Evolutionary conservation across 352 stramenopile species (phyloP), one percentile per base, ranked within the genome.

Genomic region (Phytophthora agathidicida): DNA sequence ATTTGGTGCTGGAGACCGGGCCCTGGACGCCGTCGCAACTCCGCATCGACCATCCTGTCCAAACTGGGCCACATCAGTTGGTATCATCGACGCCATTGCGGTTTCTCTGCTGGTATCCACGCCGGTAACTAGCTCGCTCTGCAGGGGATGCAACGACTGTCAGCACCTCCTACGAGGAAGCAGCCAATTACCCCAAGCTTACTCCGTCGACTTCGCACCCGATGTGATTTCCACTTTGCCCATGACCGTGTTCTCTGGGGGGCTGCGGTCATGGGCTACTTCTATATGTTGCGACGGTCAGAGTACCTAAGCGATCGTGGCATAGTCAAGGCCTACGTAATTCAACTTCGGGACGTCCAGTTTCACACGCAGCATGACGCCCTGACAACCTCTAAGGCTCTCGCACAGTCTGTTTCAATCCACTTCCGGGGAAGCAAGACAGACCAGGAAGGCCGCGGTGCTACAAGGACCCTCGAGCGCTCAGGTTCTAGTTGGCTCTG

Each of bases 1-100:
- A 20, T 50, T 1, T 50, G n/a, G 0, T 19, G 20, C 14, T 42
- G 42, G 23, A 8, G 39, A 19, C 14, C n/a, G n/a, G n/a, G n/a
- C n/a, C n/a, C n/a, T n/a, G n/a, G n/a, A n/a, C n/a, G n/a, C n/a
- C n/a, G n/a, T n/a, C n/a, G n/a, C n/a, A n/a, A n/a, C n/a, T n/a
- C n/a, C n/a, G n/a, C n/a, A n/a, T n/a, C n/a, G n/a, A 56, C 54
- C 44, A 19, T 63, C n/a, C n/a, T 55, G 48, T 55, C 57, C 24
- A 53, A 50, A 27, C 24, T 66, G 31, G 28, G 57, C 57, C 57
- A 66, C 7, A 37, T 66, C 9, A 36, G n/a, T 7, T 66, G 57
- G 32, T 54, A 60, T 55, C 57, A 66, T 60, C 28, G 26, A n/a
- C 47, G 47, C 4, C 10, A 45, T 7, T 30, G 32, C 0, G 57